Percentiles rank a stretch among this genome's conserved stretches.
Evolutionary conservation across 805 yeast genomes (phyloP).

Genomic region (Zygosaccharomyces bailii): DNA sequence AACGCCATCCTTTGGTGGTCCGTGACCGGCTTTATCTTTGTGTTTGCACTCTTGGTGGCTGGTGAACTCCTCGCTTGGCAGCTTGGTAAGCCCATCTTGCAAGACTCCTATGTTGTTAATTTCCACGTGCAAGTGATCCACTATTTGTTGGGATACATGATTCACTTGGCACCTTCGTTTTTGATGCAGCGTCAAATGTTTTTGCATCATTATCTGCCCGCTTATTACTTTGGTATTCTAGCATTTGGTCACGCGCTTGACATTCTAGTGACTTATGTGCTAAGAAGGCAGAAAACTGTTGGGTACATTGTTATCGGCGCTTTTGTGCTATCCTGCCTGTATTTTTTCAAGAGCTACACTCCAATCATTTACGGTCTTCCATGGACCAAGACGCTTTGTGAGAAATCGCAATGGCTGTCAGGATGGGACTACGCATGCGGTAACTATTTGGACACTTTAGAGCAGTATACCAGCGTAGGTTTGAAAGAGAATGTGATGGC

Average conservation of each 20-base stretch:
- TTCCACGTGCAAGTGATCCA: conserved; percentile 61
- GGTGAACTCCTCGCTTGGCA: conserved; percentile 61
- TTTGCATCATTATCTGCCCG: conserved; percentile 90
- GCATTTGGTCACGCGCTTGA: conserved; percentile 70
- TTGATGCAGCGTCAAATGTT: conserved; percentile 92
- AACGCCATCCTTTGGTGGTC: conserved; percentile 82
- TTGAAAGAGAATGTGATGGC: conserved; percentile 4
- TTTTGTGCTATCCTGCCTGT: conserved; percentile 48
- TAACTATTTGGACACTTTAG: conserved; percentile 40
- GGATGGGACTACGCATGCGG: conserved; percentile 91
- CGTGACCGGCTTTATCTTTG: conserved; percentile 49
- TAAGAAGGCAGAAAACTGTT: conserved; percentile 41
- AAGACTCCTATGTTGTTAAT: conserved; percentile 55
- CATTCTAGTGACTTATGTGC: conserved; percentile 44
- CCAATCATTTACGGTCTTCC: conserved; percentile 74
- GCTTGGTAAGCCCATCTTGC: conserved; percentile 48
- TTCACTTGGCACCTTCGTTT: conserved; percentile 73
- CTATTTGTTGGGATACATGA: conserved; percentile 64
- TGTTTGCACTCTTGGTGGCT: conserved; percentile 46
- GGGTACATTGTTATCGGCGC: conserved; percentile 45
- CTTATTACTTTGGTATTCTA: conserved; percentile 81
- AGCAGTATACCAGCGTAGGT: conserved; percentile 26
- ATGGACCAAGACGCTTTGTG: conserved; percentile 75
- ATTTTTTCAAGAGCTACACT: conserved; percentile 58
- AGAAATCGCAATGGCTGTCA: conserved; percentile 51